Percentiles rank a stretch among this genome's conserved stretches.
These are phyloP conservation scores for Saturnispora diversa DNA, from an alignment of 805 yeast species.

Conservation along the genomic window DNA sequence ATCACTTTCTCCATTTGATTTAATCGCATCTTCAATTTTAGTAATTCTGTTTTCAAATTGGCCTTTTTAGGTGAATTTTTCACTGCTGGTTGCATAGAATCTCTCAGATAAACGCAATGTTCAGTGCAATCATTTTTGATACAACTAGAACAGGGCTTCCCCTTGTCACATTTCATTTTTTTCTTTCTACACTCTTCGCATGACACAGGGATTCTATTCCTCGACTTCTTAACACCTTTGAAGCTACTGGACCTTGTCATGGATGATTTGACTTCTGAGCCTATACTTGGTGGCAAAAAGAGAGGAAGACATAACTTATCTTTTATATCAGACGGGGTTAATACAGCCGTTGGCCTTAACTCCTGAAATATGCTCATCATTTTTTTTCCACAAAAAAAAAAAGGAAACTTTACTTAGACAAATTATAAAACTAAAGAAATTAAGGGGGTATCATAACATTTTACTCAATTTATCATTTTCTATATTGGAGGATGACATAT, in stretches of 20 bases:
- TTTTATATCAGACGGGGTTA: no score
- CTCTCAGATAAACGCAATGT: conserved; percentile 37
- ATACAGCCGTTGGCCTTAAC: no score
- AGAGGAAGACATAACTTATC: no score
- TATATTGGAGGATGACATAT: no score
- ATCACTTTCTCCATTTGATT: conserved; percentile 32
- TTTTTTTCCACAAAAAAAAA: no score
- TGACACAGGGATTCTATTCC: conserved; percentile 38
- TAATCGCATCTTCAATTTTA: conserved; percentile 33
- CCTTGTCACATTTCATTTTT: conserved; percentile 39
- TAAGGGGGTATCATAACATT: no score
- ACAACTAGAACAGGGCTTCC: conserved; percentile 33
- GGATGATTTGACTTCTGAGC: no score
- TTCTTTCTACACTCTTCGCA: conserved; percentile 41
- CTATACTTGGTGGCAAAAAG: no score
- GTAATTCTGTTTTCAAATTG: conserved; percentile 34
- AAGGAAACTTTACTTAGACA: no score
- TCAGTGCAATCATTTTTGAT: conserved; percentile 30
- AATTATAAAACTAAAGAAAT: no score
- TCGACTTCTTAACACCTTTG: conserved; percentile 29
- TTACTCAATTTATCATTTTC: no score
- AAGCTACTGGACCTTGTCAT: not conserved
- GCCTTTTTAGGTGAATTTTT: conserved; percentile 23
- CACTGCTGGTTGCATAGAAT: conserved; percentile 18
- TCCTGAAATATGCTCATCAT: no score